These are phyloP conservation scores for Giardia duodenalis DNA, from an alignment of 208 protist genomes.

Conservation along the genomic window DNA sequence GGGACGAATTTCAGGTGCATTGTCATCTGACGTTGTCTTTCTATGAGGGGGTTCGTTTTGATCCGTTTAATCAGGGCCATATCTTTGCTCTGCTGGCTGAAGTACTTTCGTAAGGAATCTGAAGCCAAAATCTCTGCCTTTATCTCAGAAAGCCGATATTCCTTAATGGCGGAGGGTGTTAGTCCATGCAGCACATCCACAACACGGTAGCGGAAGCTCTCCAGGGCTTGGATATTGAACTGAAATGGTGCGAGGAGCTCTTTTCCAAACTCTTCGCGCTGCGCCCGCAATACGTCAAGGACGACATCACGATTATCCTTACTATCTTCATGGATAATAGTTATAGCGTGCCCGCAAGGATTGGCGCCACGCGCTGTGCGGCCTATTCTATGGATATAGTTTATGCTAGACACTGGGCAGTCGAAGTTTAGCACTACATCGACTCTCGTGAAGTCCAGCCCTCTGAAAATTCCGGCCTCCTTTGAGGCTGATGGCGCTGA, in stretches of 20 bases:
- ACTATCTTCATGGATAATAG: background rate
- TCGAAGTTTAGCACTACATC: slow-evolving; percentile 28
- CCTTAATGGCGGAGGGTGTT: background rate
- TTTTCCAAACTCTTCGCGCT: background rate
- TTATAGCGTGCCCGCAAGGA: background rate
- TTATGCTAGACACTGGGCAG: background rate
- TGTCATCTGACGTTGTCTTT: background rate
- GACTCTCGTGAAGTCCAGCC: slow-evolving; percentile 21
- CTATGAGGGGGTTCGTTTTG: background rate
- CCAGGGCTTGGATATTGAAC: background rate
- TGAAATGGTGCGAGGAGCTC: background rate
- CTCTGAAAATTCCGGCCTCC: background rate
- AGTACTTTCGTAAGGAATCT: background rate
- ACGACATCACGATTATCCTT: background rate
- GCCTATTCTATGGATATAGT: slow-evolving; percentile 27
- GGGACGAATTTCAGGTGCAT: background rate
- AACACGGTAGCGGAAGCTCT: background rate
- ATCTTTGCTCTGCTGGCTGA: background rate
- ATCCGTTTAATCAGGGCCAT: background rate
- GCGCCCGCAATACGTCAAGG: background rate
- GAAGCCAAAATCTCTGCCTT: background rate
- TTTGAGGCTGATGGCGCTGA: no score
- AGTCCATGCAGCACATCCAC: background rate
- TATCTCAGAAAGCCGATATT: background rate
- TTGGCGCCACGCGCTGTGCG: background rate